Percentiles rank a stretch among this genome's conserved stretches.
These are phyloP conservation scores for Pichia rugopelliculosa DNA, from an alignment of 805 yeast genomes.

Conservation along the genomic window DNA sequence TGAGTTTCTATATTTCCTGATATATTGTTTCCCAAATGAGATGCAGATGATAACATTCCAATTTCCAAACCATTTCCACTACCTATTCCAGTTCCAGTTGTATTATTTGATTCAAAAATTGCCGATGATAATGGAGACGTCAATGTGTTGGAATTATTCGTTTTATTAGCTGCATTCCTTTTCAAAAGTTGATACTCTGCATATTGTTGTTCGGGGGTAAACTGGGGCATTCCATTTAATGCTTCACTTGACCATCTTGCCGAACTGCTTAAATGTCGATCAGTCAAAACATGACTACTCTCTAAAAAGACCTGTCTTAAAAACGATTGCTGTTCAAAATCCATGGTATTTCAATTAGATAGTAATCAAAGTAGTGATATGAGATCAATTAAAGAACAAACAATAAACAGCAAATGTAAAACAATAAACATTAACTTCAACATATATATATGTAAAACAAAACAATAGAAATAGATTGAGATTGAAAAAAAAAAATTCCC, in stretches of 20 bases:
- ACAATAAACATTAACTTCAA: too few species aligned
- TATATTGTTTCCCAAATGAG: not conserved
- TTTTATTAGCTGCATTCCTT: not conserved
- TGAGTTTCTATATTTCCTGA: not conserved
- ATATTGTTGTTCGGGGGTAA: conserved; percentile 9
- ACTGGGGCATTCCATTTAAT: conserved; percentile 9
- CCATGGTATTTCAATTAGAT: too few species aligned
- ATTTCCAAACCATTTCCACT: not conserved
- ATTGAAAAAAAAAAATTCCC: not conserved
- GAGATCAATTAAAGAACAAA: not conserved
- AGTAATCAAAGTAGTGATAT: too few species aligned
- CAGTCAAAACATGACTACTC: conserved; percentile 1
- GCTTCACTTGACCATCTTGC: conserved; percentile 12
- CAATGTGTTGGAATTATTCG: not conserved
- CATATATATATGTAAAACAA: too few species aligned
- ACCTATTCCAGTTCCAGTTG: not conserved
- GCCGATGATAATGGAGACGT: conserved; percentile 6
- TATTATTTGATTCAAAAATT: conserved; percentile 1
- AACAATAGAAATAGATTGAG: not conserved
- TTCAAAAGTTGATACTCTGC: conserved; percentile 8
- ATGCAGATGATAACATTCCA: not conserved
- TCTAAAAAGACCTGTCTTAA: conserved; percentile 3
- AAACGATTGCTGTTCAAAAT: conserved; percentile 5
- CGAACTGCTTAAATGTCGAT: conserved; percentile 14
- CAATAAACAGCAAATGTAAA: not conserved